A percentile compares a stretch with the other conserved stretches of the same genome.
Conservation (phyloP, 1,284 basidiomycete species). For the Rugosomyces carneus region DNA sequence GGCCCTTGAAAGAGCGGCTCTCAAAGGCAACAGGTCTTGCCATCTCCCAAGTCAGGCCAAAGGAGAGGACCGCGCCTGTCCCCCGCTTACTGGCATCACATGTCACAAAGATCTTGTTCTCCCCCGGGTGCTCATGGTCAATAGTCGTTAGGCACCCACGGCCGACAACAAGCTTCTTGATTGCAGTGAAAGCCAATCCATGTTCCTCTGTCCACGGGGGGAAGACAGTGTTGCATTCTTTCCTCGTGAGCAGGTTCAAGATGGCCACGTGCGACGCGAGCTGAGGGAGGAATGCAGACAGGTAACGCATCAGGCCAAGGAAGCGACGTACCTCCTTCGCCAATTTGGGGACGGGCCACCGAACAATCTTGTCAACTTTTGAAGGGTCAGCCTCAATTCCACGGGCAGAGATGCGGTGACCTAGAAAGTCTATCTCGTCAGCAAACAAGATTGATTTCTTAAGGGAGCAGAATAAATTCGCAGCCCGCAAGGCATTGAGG, state of each 20-base stretch:
- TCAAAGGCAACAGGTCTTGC: neutral
- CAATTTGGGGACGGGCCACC: constrained; percentile 7
- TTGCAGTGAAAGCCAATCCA: neutral
- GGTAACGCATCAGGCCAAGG: constrained; percentile 6
- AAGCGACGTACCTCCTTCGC: constrained; percentile 4
- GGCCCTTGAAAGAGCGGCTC: neutral
- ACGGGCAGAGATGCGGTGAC: constrained; percentile 2
- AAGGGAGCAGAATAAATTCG: neutral
- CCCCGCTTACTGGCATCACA: neutral
- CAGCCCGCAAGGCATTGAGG: neutral
- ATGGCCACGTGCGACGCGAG: constrained; percentile 4
- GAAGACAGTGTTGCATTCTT: neutral
- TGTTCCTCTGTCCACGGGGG: neutral
- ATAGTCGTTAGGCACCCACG: constrained; percentile 1
- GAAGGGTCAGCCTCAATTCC: neutral
- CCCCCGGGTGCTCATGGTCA: neutral
- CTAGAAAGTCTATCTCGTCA: constrained; percentile 2
- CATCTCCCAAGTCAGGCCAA: neutral
- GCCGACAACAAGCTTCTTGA: constrained; percentile 2
- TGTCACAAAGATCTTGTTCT: constrained; percentile 1
- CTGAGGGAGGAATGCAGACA: constrained; percentile 2
- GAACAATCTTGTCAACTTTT: constrained; percentile 3
- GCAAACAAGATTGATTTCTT: constrained; percentile 1
- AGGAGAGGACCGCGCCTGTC: constrained; percentile 1
- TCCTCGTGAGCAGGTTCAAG: neutral